These are phyloP conservation scores for Pseudogymnoascus sp. DNA, from an alignment of 2,329 filamentous ascomycete species.

Conservation along the genomic window DNA sequence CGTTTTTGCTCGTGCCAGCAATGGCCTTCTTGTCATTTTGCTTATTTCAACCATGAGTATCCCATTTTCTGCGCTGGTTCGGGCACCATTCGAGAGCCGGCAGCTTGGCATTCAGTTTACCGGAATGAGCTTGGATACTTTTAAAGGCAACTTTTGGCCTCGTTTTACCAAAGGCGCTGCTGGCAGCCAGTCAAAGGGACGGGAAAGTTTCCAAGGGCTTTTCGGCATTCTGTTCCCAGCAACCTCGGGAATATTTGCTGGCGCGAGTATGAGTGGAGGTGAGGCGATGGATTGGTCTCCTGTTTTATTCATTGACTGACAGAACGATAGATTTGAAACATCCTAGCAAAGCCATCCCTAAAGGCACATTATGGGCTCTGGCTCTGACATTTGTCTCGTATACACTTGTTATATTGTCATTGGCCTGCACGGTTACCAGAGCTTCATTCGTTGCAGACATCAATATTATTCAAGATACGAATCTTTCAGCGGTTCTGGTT, in stretches of 20 bases:
- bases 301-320: neutral
- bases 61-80: slow-evolving; percentile 65
- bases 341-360: slow-evolving; percentile 77
- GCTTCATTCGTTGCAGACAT: slow-evolving; percentile 64
- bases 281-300: neutral
- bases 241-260: slow-evolving; percentile 54
- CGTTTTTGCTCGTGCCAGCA: slow-evolving; percentile 74
- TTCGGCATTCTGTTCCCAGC: slow-evolving; percentile 81
- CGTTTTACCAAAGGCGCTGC: slow-evolving; percentile 53
- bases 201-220: slow-evolving; percentile 68
- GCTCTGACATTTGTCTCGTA: slow-evolving; percentile 70
- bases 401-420: slow-evolving; percentile 65
- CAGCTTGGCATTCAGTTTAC: slow-evolving; percentile 66
- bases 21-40: slow-evolving; percentile 64
- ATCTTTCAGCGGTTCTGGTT: slow-evolving; percentile 64
- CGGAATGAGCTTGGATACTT: slow-evolving; percentile 62
- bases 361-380: slow-evolving; percentile 74
- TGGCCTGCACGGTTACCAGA: slow-evolving; percentile 70
- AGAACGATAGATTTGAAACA: slow-evolving; percentile 56
- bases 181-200: slow-evolving; percentile 53
- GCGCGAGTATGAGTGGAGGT: slow-evolving; percentile 77
- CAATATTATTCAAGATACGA: slow-evolving; percentile 77
- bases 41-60: slow-evolving; percentile 72
- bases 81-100: slow-evolving; percentile 58
- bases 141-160: slow-evolving; percentile 68